These are phyloP conservation scores for Mucor irregularis DNA, from an alignment of 371 early-diverging fungal species.

Conservation along the genomic window DNA sequence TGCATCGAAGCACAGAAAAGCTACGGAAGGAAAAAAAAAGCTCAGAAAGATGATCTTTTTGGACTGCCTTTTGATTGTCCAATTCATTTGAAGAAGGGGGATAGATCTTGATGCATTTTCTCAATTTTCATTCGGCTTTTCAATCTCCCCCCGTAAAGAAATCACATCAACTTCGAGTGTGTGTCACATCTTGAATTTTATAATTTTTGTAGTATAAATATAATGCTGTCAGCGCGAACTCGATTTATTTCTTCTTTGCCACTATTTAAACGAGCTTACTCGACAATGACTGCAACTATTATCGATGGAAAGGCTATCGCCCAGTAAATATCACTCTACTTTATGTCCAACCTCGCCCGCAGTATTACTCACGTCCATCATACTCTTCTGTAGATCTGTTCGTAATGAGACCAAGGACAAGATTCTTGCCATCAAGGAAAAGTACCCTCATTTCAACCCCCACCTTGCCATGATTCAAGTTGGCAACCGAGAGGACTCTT, in stretches of 20 bases:
- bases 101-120: background rate
- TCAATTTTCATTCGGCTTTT: background rate
- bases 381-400: conserved; percentile 46
- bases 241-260: conserved; percentile 9
- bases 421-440: conserved; percentile 58
- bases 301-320: conserved; percentile 76
- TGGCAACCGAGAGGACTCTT: conserved; percentile 89
- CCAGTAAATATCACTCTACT: too few relatives aligned
- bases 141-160: background rate
- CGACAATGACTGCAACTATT: conserved; percentile 46
- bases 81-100: background rate
- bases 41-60: background rate
- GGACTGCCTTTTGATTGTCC: background rate
- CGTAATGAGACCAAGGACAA: conserved; percentile 61
- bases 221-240: conserved; percentile 16
- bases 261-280: conserved; percentile 8
- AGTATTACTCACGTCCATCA: background rate
- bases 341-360: too few relatives aligned
- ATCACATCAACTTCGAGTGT: too few relatives aligned
- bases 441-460: conserved; percentile 71
- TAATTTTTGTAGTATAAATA: background rate
- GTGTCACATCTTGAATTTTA: conserved; percentile 1
- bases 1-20: too few relatives aligned
- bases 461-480: conserved; percentile 89
- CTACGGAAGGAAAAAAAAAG: background rate